Evolutionary conservation across 202 grass and related monocot genomes (phyloP).

Genomic region (Panicum virgatum): DNA sequence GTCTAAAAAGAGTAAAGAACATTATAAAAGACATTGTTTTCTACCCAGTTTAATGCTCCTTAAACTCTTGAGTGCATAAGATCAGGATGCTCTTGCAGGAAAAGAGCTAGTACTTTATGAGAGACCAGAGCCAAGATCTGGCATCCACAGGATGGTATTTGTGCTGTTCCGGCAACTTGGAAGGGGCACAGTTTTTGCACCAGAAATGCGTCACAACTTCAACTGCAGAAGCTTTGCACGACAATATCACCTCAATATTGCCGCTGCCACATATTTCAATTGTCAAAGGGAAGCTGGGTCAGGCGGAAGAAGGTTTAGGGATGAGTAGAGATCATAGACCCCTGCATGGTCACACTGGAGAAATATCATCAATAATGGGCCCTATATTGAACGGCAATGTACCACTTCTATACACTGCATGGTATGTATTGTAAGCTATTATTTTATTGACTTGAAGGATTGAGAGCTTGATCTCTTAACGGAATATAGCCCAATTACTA

Average conservation of each 20-base stretch:
- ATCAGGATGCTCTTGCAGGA: slow-evolving; percentile 42
- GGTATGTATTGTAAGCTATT: slow-evolving; percentile 9
- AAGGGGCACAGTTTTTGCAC: slow-evolving; percentile 60
- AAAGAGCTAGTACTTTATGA: slow-evolving; percentile 65
- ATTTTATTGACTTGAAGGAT: slow-evolving; percentile 11
- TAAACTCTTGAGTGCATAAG: slow-evolving; percentile 29
- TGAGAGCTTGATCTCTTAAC: slow-evolving; percentile 15
- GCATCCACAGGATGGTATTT: slow-evolving; percentile 87
- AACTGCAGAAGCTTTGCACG: slow-evolving; percentile 52
- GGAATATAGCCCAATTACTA: slow-evolving; percentile 21
- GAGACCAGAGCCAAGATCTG: slow-evolving; percentile 59
- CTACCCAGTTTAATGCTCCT: neutral
- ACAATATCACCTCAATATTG: slow-evolving; percentile 56
- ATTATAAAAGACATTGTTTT: neutral
- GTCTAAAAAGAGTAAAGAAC: neutral
- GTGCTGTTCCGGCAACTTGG: slow-evolving; percentile 69
- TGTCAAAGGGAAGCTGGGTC: slow-evolving; percentile 80
- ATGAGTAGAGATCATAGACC: slow-evolving; percentile 10
- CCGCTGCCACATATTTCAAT: slow-evolving; percentile 60
- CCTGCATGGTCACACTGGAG: neutral
- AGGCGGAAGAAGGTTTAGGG: slow-evolving; percentile 68
- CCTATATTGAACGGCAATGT: slow-evolving; percentile 12
- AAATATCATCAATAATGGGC: slow-evolving; percentile 36
- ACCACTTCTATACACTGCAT: slow-evolving; percentile 12
- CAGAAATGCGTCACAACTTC: slow-evolving; percentile 62